A percentile compares a stretch with the other conserved stretches of the same genome.
Evolutionary conservation across 2,329 filamentous ascomycete species (phyloP).

Genomic region (Grosmannia penicillata): DNA sequence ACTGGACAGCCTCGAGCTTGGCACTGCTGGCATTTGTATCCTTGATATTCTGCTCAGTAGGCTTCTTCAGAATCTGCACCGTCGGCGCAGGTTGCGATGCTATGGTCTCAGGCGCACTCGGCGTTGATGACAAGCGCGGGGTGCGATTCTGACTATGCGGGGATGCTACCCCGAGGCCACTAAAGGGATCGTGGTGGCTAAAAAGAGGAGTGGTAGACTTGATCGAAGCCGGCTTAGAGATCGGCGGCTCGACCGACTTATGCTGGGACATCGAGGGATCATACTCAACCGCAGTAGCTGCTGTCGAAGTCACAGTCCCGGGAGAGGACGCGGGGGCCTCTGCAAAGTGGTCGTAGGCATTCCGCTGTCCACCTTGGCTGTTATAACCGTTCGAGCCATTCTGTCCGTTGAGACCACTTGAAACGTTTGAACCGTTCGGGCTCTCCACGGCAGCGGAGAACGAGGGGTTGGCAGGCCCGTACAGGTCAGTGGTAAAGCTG

Average conservation of each 20-base stretch:
- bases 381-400: slow-evolving; percentile 10
- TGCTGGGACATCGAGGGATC: too few species aligned
- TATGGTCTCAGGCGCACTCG: slow-evolving; percentile 15
- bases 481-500: slow-evolving; percentile 23
- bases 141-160: slow-evolving; percentile 26
- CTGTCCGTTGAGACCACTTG: not conserved
- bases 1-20: slow-evolving; percentile 25
- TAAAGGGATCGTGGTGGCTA: slow-evolving; percentile 23
- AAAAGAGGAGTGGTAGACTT: slow-evolving; percentile 17
- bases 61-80: slow-evolving; percentile 37
- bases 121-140: slow-evolving; percentile 23
- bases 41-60: slow-evolving; percentile 23
- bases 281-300: too few species aligned
- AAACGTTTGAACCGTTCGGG: too few species aligned
- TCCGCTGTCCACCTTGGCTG: slow-evolving; percentile 11
- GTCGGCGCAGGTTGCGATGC: too few species aligned
- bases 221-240: slow-evolving; percentile 10
- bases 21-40: slow-evolving; percentile 22
- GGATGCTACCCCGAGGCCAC: slow-evolving; percentile 24
- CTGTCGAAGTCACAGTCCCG: not conserved
- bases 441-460: slow-evolving; percentile 26
- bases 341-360: not conserved
- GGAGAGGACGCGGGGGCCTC: not conserved
- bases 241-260: not conserved
- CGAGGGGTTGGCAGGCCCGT: slow-evolving; percentile 27